Percentiles rank a stretch among this genome's conserved stretches.
These are phyloP conservation scores for Amanita brunnescens DNA, from an alignment of 768 basidiomycete genomes.

Conservation along the genomic window DNA sequence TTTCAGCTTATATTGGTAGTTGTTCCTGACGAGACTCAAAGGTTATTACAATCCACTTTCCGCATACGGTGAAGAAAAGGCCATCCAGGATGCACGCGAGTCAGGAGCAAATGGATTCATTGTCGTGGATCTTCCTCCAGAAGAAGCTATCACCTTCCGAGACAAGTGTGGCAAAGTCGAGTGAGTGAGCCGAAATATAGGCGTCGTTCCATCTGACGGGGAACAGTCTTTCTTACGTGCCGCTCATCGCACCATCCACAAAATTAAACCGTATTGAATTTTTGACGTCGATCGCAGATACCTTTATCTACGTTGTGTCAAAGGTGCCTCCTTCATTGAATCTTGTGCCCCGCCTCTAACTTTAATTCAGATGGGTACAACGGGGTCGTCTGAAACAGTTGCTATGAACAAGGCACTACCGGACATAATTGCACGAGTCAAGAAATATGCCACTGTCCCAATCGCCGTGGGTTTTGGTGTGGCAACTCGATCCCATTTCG, in stretches of 20 bases:
- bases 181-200: conserved; percentile 38
- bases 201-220: background rate
- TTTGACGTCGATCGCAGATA: conserved; percentile 87
- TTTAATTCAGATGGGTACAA: conserved; percentile 79
- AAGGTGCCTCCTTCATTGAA: conserved; percentile 43
- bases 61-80: conserved; percentile 91
- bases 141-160: conserved; percentile 88
- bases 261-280: conserved; percentile 82
- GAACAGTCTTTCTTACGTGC: conserved; percentile 84
- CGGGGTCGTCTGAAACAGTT: conserved; percentile 76
- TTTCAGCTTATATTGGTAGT: background rate
- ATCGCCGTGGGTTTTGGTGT: conserved; percentile 97
- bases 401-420: conserved; percentile 72
- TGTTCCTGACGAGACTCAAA: conserved; percentile 22
- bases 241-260: conserved; percentile 92
- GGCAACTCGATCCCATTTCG: conserved; percentile 82
- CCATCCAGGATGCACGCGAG: conserved; percentile 80
- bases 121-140: conserved; percentile 95
- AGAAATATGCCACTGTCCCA: conserved; percentile 68
- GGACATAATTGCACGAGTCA: conserved; percentile 76
- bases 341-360: conserved; percentile 9
- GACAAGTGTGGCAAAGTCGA: conserved; percentile 73
- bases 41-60: conserved; percentile 97
- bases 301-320: conserved; percentile 98
- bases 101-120: conserved; percentile 98